Evolutionary conservation across 2,329 filamentous ascomycete species (phyloP), one percentile per base, ranked within the genome.

Genomic region (Byssoonygena ceratinophila): DNA sequence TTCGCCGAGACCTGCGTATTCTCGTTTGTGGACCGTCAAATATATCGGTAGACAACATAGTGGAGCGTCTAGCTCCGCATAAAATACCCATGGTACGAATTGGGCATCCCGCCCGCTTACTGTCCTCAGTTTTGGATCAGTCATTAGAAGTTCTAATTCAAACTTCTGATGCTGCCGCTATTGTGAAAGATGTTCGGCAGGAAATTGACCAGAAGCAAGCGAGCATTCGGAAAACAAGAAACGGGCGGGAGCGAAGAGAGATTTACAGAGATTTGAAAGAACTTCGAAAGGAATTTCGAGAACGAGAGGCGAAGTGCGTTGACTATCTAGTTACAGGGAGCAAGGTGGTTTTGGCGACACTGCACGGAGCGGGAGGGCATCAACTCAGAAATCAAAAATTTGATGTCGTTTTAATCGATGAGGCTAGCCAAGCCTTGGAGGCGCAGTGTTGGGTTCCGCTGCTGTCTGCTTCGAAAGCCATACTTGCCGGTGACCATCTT

Each of bases 1-100:
- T 94, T 51, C 83, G 83, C 63, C 79, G 80, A 22, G 78, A 82
- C 31, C 77, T 83, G 51, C 81, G 89, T 1, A 75, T 97, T 9
- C 76, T 97, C 1, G 91, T 97, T n/a, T 97, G 92, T 62, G 92
- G 91, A 0, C 92, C 92, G 0, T 95, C 88, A 27, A 98, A 98
- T 66, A 90, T 98, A 60, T 92, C 88, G 0, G 92, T 98, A 1
- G 92, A 98, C 76, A 98, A 98, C 64, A 94, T 98, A 54, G 90
- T 96, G 7, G 92, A 98, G 69, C 82, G 92, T 6, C 78, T 97
- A 1, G 81, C 89, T 1, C 82, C 86, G 0, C 85, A 90, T 67
- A 89, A 88, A 62, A 76, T 96, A 1, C 84, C 88, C 0, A 88
- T 97, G 61, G 79, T 97, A 32, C 84, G 92, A 1, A 79, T 98